These are phyloP conservation scores for Aspergillus cejpii DNA, from an alignment of 2,329 filamentous ascomycete species.

Conservation along the genomic window DNA sequence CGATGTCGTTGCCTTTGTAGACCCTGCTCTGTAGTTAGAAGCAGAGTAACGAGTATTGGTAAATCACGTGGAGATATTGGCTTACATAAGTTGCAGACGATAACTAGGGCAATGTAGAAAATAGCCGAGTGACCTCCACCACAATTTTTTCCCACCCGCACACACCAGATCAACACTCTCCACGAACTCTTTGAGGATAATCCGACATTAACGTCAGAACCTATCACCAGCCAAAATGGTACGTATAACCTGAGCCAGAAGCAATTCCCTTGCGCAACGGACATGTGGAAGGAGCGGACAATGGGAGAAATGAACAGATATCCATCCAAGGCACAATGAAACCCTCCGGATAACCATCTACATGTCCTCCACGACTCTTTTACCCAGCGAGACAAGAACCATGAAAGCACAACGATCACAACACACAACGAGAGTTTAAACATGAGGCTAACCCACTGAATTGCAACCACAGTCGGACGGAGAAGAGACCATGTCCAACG, in stretches of 20 bases:
- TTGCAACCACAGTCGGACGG: constrained; percentile 76
- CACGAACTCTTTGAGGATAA: constrained; percentile 48
- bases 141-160: constrained; percentile 15
- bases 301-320: too few relatives aligned
- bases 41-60: too few relatives aligned
- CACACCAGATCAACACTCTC: constrained; percentile 19
- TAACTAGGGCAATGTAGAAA: constrained; percentile 28
- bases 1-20: too few relatives aligned
- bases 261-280: not conserved
- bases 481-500: constrained; percentile 87
- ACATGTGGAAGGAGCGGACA: not conserved
- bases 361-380: too few relatives aligned
- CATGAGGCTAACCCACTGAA: constrained; percentile 8
- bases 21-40: too few relatives aligned
- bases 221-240: constrained; percentile 42
- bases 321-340: too few relatives aligned
- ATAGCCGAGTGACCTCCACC: constrained; percentile 19
- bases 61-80: not conserved
- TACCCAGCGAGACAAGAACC: not conserved
- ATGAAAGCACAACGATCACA: too few relatives aligned
- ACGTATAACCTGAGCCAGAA: constrained; percentile 15
- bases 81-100: constrained; percentile 13
- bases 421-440: too few relatives aligned
- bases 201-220: constrained; percentile 41
- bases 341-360: too few relatives aligned